These are phyloP conservation scores for Mycocentrospora acerina DNA, from an alignment of 2,329 filamentous ascomycete genomes.

Conservation along the genomic window DNA sequence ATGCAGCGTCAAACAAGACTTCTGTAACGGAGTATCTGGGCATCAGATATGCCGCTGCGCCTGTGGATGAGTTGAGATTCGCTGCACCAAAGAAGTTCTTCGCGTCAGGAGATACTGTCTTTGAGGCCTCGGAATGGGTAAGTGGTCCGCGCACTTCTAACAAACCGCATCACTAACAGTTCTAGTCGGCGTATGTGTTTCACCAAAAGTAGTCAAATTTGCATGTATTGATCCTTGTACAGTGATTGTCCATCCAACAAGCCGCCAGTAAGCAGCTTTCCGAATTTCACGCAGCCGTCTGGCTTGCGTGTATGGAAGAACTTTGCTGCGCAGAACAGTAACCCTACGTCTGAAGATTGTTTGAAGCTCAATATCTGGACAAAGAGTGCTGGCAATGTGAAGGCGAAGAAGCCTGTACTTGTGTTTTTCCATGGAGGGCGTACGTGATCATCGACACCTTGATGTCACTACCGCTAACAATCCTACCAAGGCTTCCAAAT, in stretches of 20 bases:
- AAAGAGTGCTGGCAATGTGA: slow-evolving; percentile 11
- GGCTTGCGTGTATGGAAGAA: slow-evolving; percentile 28
- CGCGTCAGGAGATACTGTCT: slow-evolving; percentile 21
- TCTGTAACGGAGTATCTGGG: slow-evolving; percentile 38
- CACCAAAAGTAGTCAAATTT: not conserved
- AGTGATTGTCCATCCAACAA: slow-evolving; percentile 29
- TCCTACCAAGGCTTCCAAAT: slow-evolving; percentile 21
- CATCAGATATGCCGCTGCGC: slow-evolving; percentile 39
- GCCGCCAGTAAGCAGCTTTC: slow-evolving; percentile 24
- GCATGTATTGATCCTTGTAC: slow-evolving; percentile 1
- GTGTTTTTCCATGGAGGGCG: slow-evolving; percentile 34
- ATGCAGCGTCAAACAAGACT: slow-evolving; percentile 24
- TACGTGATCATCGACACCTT: slow-evolving; percentile 6
- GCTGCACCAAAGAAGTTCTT: slow-evolving; percentile 30
- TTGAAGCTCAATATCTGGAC: slow-evolving; percentile 35
- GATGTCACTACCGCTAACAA: slow-evolving; percentile 1
- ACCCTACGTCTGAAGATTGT: slow-evolving; percentile 29
- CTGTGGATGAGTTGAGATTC: slow-evolving; percentile 37
- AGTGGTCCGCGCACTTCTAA: slow-evolving; percentile 1
- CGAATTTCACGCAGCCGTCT: slow-evolving; percentile 28
- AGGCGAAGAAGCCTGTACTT: slow-evolving; percentile 29
- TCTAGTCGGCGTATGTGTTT: slow-evolving; percentile 23
- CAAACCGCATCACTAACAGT: slow-evolving; percentile 8
- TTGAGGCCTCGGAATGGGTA: slow-evolving; percentile 27
- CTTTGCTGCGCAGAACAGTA: slow-evolving; percentile 27